Conservation (phyloP, 1,139 yeast species). For the Taphrina sp. region DNA sequence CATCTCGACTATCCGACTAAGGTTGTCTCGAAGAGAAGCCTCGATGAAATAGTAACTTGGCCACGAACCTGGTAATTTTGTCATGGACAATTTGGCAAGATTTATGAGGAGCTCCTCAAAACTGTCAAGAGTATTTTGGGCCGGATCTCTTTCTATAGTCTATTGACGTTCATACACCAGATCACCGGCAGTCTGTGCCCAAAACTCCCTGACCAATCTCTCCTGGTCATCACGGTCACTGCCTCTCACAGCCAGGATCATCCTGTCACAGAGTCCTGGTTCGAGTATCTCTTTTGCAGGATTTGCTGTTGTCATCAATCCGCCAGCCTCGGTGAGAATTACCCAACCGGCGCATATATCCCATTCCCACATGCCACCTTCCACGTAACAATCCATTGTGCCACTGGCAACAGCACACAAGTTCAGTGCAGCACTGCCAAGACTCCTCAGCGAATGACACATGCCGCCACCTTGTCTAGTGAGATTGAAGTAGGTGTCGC, state of each 20-base stretch:
- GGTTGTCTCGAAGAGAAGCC: no score
- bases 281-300: conserved; percentile 40
- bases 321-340: conserved; percentile 59
- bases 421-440: conserved; percentile 63
- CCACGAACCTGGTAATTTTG: no score
- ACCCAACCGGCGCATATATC: conserved; percentile 68
- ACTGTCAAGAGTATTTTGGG: no score
- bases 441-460: conserved; percentile 58
- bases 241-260: conserved; percentile 31
- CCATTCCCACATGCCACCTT: conserved; percentile 64
- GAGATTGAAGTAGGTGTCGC: conserved; percentile 50
- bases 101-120: no score
- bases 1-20: no score
- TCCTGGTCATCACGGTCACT: conserved; percentile 17
- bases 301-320: conserved; percentile 55
- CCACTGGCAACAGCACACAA: conserved; percentile 58
- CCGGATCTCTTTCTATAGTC: no score
- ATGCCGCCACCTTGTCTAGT: conserved; percentile 51
- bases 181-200: conserved; percentile 29
- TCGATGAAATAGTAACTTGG: no score
- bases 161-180: conserved; percentile 15
- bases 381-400: conserved; percentile 59
- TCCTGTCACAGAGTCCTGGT: conserved; percentile 27
- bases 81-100: no score
- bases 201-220: conserved; percentile 18